Evolutionary conservation across 2,329 filamentous ascomycete species (phyloP).

Genomic region (Botrytis byssoidea): DNA sequence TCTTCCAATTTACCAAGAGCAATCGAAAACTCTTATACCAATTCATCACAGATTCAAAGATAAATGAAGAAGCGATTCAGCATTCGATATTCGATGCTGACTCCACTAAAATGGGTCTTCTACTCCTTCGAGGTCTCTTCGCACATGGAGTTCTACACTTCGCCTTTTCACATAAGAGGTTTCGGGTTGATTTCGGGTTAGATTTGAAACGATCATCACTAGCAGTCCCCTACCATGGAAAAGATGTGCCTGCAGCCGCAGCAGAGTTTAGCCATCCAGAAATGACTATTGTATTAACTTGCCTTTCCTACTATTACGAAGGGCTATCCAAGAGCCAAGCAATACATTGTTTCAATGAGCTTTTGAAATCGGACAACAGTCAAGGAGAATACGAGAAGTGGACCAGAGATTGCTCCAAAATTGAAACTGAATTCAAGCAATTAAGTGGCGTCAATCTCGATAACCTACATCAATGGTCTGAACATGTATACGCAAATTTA

Average conservation of each 20-base stretch:
- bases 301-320: conserved; percentile 54
- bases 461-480: conserved; percentile 49
- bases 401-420: conserved; percentile 40
- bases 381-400: conserved; percentile 52
- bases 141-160: conserved; percentile 55
- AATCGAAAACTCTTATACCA: conserved; percentile 9
- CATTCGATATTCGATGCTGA: conserved; percentile 32
- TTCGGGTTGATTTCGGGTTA: conserved; percentile 64
- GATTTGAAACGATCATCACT: conserved; percentile 49
- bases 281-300: conserved; percentile 55
- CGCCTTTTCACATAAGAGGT: conserved; percentile 56
- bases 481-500: conserved; percentile 53
- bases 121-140: conserved; percentile 56
- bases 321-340: conserved; percentile 55
- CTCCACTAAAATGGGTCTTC: conserved; percentile 40
- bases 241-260: conserved; percentile 51
- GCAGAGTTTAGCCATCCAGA: conserved; percentile 63
- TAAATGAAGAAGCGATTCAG: conserved; percentile 22
- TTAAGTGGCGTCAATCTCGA: conserved; percentile 57
- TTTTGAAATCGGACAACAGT: conserved; percentile 53
- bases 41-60: conserved; percentile 14
- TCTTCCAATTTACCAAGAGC: conserved; percentile 17
- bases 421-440: conserved; percentile 43
- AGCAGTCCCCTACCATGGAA: conserved; percentile 59
- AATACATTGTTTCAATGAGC: conserved; percentile 45